Percentiles rank a stretch among this genome's conserved stretches.
These are phyloP conservation scores for Capsella bursapastoris DNA, from an alignment of 345 rosid species.

Conservation along the genomic window DNA sequence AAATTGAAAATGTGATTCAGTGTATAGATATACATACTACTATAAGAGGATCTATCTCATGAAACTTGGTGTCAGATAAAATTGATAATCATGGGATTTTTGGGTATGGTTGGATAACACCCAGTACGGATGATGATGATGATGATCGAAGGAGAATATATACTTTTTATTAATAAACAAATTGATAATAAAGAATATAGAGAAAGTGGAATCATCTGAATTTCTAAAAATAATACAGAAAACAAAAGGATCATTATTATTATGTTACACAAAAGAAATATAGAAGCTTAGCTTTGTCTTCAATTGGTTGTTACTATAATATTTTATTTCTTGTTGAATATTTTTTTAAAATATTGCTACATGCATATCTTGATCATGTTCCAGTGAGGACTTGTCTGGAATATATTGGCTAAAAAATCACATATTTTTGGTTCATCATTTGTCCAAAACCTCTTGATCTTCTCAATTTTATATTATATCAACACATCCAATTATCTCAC, in stretches of 20 bases:
- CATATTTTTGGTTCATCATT: slow-evolving; percentile 17
- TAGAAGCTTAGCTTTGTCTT: slow-evolving; percentile 46
- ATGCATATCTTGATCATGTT: slow-evolving; percentile 45
- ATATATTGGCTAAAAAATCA: slow-evolving; percentile 36
- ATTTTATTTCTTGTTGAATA: neutral
- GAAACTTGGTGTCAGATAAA: slow-evolving; percentile 43
- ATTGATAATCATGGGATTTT: slow-evolving; percentile 31
- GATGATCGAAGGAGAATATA: slow-evolving; percentile 25
- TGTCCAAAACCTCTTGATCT: slow-evolving; percentile 44
- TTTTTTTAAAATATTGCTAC: slow-evolving; percentile 15
- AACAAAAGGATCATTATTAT: slow-evolving; percentile 7
- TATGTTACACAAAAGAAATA: slow-evolving; percentile 13
- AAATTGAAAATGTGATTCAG: neutral
- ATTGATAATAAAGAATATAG: neutral
- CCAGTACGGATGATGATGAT: slow-evolving; percentile 43
- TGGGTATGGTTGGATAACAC: slow-evolving; percentile 29
- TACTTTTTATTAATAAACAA: slow-evolving; percentile 1
- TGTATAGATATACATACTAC: slow-evolving; percentile 25
- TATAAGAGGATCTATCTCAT: slow-evolving; percentile 34
- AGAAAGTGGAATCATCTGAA: slow-evolving; percentile 30
- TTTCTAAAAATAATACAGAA: slow-evolving; percentile 36
- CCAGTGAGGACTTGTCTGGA: slow-evolving; percentile 47
- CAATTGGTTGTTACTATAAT: slow-evolving; percentile 26
- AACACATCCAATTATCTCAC: slow-evolving; percentile 33
- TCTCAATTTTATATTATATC: slow-evolving; percentile 27